Conservation (phyloP, 2,329 filamentous ascomycete species). For the Graphilbum ipis-grandicollis region DNA sequence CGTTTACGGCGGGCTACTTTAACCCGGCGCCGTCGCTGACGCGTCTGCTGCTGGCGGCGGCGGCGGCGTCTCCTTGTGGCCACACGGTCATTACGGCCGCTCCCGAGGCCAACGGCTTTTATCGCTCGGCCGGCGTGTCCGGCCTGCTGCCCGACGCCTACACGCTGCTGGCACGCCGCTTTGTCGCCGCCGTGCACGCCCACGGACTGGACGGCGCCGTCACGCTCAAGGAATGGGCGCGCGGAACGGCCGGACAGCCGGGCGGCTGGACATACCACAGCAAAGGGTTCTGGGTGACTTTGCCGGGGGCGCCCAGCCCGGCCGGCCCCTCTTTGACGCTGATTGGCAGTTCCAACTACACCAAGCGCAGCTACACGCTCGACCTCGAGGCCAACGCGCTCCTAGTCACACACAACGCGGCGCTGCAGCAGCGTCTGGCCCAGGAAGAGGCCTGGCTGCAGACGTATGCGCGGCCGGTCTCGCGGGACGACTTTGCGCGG, state of each 20-base stretch:
- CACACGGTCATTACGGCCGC: conserved; percentile 86
- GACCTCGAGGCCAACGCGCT: conserved; percentile 82
- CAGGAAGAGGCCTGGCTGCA: conserved; percentile 70
- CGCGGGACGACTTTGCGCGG: conserved; percentile 60
- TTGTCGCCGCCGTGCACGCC: conserved; percentile 43
- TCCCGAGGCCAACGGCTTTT: conserved; percentile 91
- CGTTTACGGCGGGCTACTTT: conserved; percentile 96
- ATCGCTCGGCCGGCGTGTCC: conserved; percentile 69
- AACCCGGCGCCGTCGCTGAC: conserved; percentile 83
- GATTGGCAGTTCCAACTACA: conserved; percentile 90
- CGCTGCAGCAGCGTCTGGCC: conserved; percentile 53
- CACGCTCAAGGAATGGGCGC: conserved; percentile 71
- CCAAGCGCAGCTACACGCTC: conserved; percentile 77
- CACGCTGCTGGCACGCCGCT: conserved; percentile 69
- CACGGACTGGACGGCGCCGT: conserved; percentile 37
- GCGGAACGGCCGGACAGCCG: conserved; percentile 61
- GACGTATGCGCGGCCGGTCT: conserved; percentile 51
- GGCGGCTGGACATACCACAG: conserved; percentile 96
- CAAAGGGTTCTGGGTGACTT: conserved; percentile 82
- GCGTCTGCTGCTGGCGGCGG: conserved; percentile 56
- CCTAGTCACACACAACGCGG: conserved; percentile 63
- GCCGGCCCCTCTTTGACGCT: conserved; percentile 63
- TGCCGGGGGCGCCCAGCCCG: conserved; percentile 47
- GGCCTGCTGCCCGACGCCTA: conserved; percentile 86
- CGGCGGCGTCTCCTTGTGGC: conserved; percentile 30